Base-by-base conservation (phyloP, 495 filamentous ascomycete genomes). In the Hamigera avellanea region DNA sequence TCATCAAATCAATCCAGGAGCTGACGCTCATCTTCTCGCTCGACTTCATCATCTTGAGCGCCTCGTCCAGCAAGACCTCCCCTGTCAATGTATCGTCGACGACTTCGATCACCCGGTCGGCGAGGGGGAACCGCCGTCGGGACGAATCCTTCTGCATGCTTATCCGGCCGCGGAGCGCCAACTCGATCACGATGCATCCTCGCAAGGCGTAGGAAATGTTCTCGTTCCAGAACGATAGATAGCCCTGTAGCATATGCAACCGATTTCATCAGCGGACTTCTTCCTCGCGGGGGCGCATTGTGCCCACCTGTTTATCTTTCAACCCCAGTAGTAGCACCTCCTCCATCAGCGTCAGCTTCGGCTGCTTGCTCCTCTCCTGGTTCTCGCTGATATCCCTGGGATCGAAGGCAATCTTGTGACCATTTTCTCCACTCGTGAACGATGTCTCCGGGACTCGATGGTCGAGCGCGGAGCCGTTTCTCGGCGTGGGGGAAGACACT, bases 21-120 rank as follows among this genome's bases (percentile, higher is more conserved):
- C 81, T 86, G 35, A 96, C 93, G 58, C 91, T 98, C 91, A 98
- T 96, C 73, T 94, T 94, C 71, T 98, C 91, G 56, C 86, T 93
- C 43, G 79, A 78, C 67, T 98, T 96, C 89, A 96, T 98, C 88
- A 98, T 93, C 70, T 98, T 96, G 56, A 98, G 70, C 41, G 91
- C 83, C 70, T 98, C 91, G 65, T 98, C 91, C 49, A 98, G 76
- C 52, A 98, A 73, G 49, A 96, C 88, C 70, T 98, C 91, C 37
- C 91, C 91, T 2, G 91, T 98, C 59, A 95, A 71, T 41, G 85
- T 94, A 55, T 96, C 91, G 59, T 98, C 91, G 49, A 98, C 72
- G 38, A 98, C 91, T 61, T 98, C 91, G 59, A 98, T 94, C 42
- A 86, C 62, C 39, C 91, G 75, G 63, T 98, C 91, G 45, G 86